Base-by-base conservation (phyloP, 129 eudicot genomes). In the Flaveria trinervia region DNA sequence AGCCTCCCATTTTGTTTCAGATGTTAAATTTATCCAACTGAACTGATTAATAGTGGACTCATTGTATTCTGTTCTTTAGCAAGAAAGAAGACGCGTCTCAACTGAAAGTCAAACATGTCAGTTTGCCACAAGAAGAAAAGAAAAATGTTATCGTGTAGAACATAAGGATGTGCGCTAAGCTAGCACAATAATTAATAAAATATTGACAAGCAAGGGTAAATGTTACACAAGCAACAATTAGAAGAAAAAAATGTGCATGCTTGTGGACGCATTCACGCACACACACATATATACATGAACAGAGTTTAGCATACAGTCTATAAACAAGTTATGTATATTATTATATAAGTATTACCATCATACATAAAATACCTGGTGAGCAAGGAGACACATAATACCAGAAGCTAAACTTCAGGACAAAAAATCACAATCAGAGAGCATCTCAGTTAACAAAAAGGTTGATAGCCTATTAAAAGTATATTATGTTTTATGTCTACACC, bases 1-100 rank as follows among this genome's bases (percentile, higher is more conserved):
- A 92, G 76, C 94, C 95, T 82, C 98, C 98, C 98, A 93, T 80
- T 88, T 83, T 72, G 68, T 52, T 72, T 73, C 54, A 71, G 23
- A 23, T 70, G 15, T 73, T 15, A 11, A 13, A 41, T 62, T 71
- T 82, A 89, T 92, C 85, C 49, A 10, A 78, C 79, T 16, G 89
- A 84, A 78, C 82, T 50, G 79, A 67, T 77, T 55, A 67, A 79
- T 74, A 81, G 71, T 51, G 71, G 68, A 78, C 43, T 83, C 93
- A 89, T 89, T 76, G 72, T 62, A 65, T 72, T 71, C 82, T 75
- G 70, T 76, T 46, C 73, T 69, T 76, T 70, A 50, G 49, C 67
- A 70, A 56, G 69, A 50, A 48, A 81, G 77, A 81, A 80, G 65
- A 68, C 69, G 74, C 75, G 72, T 76, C 51, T 78, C 79, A 75